Percentiles rank a stretch among this genome's conserved stretches.
Evolutionary conservation across 2,329 filamentous ascomycete species (phyloP).

Genomic region (Apiospora pterosperma): DNA sequence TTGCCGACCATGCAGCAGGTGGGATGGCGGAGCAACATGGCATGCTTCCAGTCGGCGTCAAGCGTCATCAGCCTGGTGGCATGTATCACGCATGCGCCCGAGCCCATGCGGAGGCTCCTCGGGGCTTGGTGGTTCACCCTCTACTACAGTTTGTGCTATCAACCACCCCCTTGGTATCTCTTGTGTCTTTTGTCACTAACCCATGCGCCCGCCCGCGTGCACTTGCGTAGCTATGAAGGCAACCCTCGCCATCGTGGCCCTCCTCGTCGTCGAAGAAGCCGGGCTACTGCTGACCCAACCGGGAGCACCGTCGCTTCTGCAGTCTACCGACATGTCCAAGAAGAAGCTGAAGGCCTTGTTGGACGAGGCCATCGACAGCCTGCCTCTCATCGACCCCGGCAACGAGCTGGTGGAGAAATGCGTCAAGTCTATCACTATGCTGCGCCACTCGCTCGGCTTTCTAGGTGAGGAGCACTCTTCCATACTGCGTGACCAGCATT

Average conservation of each 20-base stretch:
- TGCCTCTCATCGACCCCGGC: conserved; percentile 12
- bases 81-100: conserved; percentile 11
- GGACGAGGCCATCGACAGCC: conserved; percentile 6
- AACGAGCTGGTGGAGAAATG: conserved; percentile 16
- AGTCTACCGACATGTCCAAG: conserved; percentile 5
- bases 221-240: conserved; percentile 17
- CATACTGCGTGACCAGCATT: no score
- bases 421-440: conserved; percentile 8
- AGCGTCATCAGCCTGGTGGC: conserved; percentile 19
- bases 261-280: conserved; percentile 7
- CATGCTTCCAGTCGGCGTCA: conserved; percentile 21
- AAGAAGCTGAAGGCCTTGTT: conserved; percentile 2
- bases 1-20: conserved; percentile 15
- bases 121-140: conserved; percentile 30
- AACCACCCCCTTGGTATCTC: background rate
- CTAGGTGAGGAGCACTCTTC: conserved; percentile 5
- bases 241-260: conserved; percentile 13
- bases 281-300: background rate
- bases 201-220: background rate
- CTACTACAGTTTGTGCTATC: conserved; percentile 23
- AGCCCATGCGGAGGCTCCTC: conserved; percentile 14
- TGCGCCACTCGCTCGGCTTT: conserved; percentile 11
- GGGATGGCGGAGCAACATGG: conserved; percentile 15
- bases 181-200: background rate
- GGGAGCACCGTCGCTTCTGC: background rate